phyloP scores from a whole-genome alignment of 768 basidiomycete species.

The Boletus barrowsii region DNA sequence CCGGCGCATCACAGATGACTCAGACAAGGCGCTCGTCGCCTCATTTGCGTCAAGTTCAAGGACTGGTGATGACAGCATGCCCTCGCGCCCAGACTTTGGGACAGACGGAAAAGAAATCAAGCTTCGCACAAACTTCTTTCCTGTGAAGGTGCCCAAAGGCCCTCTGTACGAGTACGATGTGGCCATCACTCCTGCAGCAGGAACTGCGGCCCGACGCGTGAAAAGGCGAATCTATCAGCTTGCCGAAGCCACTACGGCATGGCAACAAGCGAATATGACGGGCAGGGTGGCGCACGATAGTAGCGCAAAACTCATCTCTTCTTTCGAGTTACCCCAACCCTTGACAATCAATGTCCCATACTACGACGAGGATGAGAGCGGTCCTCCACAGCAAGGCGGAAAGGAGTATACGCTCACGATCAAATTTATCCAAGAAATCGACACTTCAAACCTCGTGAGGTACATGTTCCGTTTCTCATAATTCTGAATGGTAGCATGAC shows the following conservation, averaged over 20 bases:
- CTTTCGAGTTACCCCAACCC: conserved; percentile 39
- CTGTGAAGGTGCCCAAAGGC: conserved; percentile 44
- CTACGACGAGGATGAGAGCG: conserved; percentile 46
- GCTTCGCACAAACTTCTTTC: conserved; percentile 53
- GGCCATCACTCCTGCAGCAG: conserved; percentile 35
- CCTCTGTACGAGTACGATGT: conserved; percentile 50
- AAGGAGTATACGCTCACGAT: conserved; percentile 46
- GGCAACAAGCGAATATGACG: conserved; percentile 39
- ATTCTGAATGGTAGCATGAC: conserved; percentile 5
- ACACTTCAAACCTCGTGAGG: conserved; percentile 41
- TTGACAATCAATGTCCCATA: conserved; percentile 38
- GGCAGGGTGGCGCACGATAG: conserved; percentile 46
- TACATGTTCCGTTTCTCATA: conserved; percentile 20
- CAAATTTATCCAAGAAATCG: conserved; percentile 41
- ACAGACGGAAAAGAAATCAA: conserved; percentile 41
- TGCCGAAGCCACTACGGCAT: conserved; percentile 42
- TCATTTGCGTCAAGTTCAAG: conserved; percentile 27
- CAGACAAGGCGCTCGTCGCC: conserved; percentile 43
- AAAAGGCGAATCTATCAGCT: conserved; percentile 47
- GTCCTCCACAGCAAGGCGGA: conserved; percentile 27
- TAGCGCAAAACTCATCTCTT: conserved; percentile 45
- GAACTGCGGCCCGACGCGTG: conserved; percentile 36
- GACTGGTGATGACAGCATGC: conserved; percentile 33
- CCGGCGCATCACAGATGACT: conserved; percentile 45
- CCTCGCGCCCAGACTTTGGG: conserved; percentile 49